Conservation (phyloP, 257 asterid species). For the Solanum clarkiae region DNA sequence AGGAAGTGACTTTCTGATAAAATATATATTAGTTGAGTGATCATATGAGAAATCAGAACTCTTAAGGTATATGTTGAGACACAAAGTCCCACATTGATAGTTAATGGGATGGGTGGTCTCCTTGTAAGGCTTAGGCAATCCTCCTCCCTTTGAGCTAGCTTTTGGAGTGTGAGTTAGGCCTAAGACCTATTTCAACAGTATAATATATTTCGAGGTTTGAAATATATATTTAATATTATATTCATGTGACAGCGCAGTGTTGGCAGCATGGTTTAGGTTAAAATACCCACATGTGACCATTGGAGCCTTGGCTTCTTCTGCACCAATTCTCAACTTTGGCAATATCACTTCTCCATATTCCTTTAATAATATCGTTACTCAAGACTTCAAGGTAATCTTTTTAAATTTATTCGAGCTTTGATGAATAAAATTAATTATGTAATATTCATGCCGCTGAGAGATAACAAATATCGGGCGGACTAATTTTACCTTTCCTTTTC, state of each 20-base stretch:
- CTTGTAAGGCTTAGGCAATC: no score
- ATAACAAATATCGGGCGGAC: background rate
- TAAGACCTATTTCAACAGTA: no score
- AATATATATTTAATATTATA: background rate
- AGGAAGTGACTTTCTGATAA: background rate
- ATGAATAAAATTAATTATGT: background rate
- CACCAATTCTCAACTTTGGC: conserved; percentile 83
- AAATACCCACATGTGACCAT: conserved; percentile 79
- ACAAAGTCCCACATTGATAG: no score
- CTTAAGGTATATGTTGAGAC: no score
- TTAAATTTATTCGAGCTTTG: background rate
- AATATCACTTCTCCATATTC: conserved; percentile 67
- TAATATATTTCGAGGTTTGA: background rate
- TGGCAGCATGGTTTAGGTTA: conserved; percentile 96
- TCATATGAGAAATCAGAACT: background rate
- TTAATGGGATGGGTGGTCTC: no score
- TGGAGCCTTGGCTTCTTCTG: conserved; percentile 94
- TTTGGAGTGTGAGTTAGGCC: no score
- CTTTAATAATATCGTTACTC: conserved; percentile 62
- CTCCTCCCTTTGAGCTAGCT: no score
- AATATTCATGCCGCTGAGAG: background rate
- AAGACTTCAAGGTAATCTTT: conserved; percentile 53
- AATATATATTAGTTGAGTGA: background rate
- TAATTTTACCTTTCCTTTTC: background rate
- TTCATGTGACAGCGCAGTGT: conserved; percentile 35